Conservation (phyloP, 164 flowering plant genomes). For the Sextonia rubra region DNA sequence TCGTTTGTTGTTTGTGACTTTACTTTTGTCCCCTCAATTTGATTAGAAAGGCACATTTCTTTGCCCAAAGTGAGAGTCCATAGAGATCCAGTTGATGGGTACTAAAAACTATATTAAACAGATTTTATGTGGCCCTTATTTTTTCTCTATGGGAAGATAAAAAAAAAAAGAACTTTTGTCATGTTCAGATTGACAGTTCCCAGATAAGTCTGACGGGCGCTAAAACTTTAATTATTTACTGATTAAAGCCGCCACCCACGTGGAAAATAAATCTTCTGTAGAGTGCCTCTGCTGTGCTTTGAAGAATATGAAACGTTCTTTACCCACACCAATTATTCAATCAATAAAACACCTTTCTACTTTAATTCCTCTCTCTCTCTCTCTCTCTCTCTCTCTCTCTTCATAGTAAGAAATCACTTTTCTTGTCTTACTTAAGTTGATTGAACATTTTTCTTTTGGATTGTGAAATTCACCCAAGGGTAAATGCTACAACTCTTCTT, state of each 20-base stretch:
- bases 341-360: not conserved
- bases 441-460: not conserved
- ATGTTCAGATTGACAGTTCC: not conserved
- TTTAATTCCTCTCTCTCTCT: not conserved
- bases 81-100: conserved; percentile 9
- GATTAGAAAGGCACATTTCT: conserved; percentile 9
- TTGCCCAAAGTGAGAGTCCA: conserved; percentile 22
- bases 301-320: not conserved
- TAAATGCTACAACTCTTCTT: not conserved
- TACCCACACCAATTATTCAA: not conserved
- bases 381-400: not conserved
- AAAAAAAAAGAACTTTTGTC: conserved; percentile 1
- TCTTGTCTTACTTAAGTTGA: not conserved
- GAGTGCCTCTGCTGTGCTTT: not conserved
- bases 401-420: no score
- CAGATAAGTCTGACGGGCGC: not conserved
- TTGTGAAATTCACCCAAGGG: not conserved
- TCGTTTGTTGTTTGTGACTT: not conserved
- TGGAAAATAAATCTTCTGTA: not conserved
- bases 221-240: not conserved
- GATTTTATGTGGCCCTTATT: not conserved
- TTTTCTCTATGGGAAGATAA: not conserved
- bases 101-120: not conserved
- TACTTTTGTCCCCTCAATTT: not conserved
- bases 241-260: not conserved